Conservation (phyloP, 306 rosid genomes). For the Trifolium pratense region DNA sequence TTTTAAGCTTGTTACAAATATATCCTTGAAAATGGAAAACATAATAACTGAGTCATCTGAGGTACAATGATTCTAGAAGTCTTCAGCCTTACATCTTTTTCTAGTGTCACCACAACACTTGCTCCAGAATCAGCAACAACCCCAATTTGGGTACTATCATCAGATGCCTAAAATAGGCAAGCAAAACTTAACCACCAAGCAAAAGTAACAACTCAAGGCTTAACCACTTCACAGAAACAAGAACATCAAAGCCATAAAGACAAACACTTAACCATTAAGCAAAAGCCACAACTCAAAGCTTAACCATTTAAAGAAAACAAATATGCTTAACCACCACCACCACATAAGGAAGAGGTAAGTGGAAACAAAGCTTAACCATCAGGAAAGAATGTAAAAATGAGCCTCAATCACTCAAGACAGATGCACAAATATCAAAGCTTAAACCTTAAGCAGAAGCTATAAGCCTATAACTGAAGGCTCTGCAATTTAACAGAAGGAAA, state of each 20-base stretch:
- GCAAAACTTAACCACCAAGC: not conserved
- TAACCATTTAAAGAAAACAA: not conserved
- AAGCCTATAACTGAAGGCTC: not conserved
- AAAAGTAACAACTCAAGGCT: not conserved
- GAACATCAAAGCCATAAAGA: not conserved
- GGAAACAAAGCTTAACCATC: not conserved
- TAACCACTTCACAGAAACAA: not conserved
- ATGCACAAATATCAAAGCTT: not conserved
- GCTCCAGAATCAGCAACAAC: not conserved
- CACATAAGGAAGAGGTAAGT: not conserved
- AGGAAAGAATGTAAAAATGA: not conserved
- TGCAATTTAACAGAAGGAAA: not conserved
- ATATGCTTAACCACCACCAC: not conserved
- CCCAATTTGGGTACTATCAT: not conserved
- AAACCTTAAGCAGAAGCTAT: not conserved
- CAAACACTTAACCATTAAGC: not conserved
- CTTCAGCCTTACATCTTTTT: not conserved
- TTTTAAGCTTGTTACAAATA: not conserved
- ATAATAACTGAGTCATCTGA: not conserved
- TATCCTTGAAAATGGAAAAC: not conserved
- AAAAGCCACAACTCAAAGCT: not conserved
- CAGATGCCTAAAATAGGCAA: not conserved
- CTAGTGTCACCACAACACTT: not conserved
- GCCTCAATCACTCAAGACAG: not conserved
- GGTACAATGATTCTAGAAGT: slow-evolving; percentile 5